These are phyloP conservation scores for Kwoniella mangroviensis DNA, from an alignment of 768 basidiomycete species.

Conservation along the genomic window DNA sequence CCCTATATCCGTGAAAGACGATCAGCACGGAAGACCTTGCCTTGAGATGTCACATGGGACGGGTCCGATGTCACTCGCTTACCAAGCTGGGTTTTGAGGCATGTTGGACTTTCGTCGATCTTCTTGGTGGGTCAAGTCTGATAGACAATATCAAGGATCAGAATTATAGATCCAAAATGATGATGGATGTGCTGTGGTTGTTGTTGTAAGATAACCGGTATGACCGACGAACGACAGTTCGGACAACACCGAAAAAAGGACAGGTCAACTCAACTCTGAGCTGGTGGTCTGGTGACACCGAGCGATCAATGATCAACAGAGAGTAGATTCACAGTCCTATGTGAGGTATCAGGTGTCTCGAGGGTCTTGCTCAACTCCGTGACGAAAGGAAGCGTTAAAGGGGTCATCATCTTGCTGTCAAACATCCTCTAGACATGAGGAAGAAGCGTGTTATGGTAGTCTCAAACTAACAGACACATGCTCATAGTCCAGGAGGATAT, in stretches of 20 bases:
- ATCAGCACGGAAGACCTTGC: background rate
- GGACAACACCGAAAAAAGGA: background rate
- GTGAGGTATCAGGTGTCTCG: too few species aligned
- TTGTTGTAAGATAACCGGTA: background rate
- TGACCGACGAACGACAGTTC: background rate
- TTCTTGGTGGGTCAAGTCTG: background rate
- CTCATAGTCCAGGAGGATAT: background rate
- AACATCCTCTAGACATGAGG: background rate
- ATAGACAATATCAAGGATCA: background rate
- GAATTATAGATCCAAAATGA: background rate
- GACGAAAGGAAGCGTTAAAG: background rate
- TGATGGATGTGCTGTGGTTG: background rate
- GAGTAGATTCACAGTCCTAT: too few species aligned
- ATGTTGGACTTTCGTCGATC: background rate
- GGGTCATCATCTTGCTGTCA: background rate
- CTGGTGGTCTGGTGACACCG: too few species aligned
- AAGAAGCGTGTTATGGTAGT: background rate
- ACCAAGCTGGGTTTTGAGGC: conserved; percentile 45
- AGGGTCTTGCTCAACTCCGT: background rate
- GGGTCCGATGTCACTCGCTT: background rate
- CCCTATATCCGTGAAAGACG: conserved; percentile 33
- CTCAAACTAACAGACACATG: too few species aligned
- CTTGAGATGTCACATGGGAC: background rate
- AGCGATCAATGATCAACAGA: too few species aligned
- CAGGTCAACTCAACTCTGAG: too few species aligned